Evolutionary conservation across 1,284 basidiomycete species (phyloP).

Genomic region (Ceratobasidium sp.): DNA sequence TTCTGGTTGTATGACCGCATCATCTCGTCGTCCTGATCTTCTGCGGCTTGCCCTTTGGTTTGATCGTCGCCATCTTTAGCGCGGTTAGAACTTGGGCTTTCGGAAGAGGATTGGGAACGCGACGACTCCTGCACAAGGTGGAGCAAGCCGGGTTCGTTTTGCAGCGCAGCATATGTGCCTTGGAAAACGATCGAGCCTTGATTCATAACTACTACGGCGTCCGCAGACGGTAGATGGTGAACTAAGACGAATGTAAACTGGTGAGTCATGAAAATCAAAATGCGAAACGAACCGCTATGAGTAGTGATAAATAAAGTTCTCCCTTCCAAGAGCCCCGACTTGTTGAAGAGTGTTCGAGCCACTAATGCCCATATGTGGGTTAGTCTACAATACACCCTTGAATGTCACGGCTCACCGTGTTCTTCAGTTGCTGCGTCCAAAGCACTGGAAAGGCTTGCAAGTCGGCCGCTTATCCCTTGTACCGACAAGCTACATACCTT

Average conservation of each 20-base stretch:
- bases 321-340: background rate
- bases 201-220: constrained; percentile 6
- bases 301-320: constrained; percentile 21
- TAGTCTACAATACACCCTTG: background rate
- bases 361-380: background rate
- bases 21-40: background rate
- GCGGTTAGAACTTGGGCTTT: background rate
- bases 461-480: background rate
- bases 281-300: background rate
- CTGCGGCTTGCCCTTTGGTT: background rate
- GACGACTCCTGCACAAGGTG: constrained; percentile 14
- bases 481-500: background rate
- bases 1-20: constrained; percentile 9
- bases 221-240: constrained; percentile 6
- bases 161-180: constrained; percentile 1
- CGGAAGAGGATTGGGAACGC: background rate
- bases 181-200: constrained; percentile 3
- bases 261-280: background rate
- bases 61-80: background rate
- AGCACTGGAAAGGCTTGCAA: background rate
- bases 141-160: constrained; percentile 7
- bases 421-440: constrained; percentile 23
- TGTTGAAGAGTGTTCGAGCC: background rate
- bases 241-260: background rate
- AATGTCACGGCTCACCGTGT: constrained; percentile 1